Conservation (phyloP, 768 basidiomycete species). For the Lentinula edodes region DNA sequence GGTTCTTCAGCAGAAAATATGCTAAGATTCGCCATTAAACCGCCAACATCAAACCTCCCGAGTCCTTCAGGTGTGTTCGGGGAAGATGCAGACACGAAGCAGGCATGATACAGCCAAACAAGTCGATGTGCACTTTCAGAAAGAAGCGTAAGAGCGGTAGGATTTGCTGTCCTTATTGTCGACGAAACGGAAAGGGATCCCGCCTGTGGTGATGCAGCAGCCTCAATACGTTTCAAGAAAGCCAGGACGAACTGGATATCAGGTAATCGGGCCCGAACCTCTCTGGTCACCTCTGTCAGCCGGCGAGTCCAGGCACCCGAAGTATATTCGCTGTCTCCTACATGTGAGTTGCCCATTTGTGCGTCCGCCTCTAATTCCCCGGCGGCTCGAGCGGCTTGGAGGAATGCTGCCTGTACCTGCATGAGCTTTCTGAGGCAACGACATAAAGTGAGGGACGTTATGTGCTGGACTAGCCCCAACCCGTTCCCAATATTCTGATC, state of each 20-base stretch:
- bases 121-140: slow-evolving; percentile 78
- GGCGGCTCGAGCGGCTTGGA: slow-evolving; percentile 43
- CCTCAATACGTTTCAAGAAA: slow-evolving; percentile 53
- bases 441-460: slow-evolving; percentile 70
- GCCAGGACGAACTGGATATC: slow-evolving; percentile 85
- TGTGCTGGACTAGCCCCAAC: slow-evolving; percentile 72
- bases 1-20: background rate
- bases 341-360: background rate
- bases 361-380: slow-evolving; percentile 44
- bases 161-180: slow-evolving; percentile 12
- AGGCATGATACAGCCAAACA: slow-evolving; percentile 80
- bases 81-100: slow-evolving; percentile 26
- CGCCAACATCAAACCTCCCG: background rate
- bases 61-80: background rate
- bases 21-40: background rate
- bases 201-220: background rate
- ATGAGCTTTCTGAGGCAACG: slow-evolving; percentile 73
- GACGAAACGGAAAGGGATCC: background rate
- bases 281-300: slow-evolving; percentile 64
- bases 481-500: slow-evolving; percentile 33
- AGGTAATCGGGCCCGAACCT: slow-evolving; percentile 71
- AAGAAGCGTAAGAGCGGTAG: slow-evolving; percentile 54
- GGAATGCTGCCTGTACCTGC: slow-evolving; percentile 43
- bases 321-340: background rate
- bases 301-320: slow-evolving; percentile 72